Evolutionary conservation across 2,329 filamentous ascomycete species (phyloP).

Genomic region (Chalaropsis ovoidea): DNA sequence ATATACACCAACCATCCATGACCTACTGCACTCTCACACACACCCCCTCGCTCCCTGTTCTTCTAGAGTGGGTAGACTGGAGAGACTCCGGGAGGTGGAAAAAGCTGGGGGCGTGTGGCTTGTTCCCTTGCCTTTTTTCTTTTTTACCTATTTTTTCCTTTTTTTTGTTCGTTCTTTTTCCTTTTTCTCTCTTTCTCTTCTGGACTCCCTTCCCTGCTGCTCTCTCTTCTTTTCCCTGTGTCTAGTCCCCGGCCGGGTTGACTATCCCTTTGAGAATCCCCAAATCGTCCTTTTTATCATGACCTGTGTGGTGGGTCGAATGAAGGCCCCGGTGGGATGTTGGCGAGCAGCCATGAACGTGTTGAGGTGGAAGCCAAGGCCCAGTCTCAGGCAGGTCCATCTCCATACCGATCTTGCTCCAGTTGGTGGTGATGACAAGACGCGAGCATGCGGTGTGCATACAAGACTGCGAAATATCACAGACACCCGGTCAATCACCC

Average conservation of each 20-base stretch:
- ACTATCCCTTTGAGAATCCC: neutral
- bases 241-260: neutral
- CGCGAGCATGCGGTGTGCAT: neutral
- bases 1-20: neutral
- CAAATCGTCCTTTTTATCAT: neutral
- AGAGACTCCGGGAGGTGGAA: constrained; percentile 13
- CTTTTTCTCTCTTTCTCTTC: neutral
- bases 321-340: neutral
- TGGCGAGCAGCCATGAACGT: neutral
- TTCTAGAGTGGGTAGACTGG: neutral
- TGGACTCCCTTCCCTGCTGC: neutral
- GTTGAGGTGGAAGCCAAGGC: neutral
- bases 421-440: neutral
- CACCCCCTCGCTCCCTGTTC: neutral
- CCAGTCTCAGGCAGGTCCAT: neutral
- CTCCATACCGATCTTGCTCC: neutral
- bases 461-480: neutral
- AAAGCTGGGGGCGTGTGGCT: constrained; percentile 2
- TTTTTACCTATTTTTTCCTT: neutral
- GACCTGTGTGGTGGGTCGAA: neutral
- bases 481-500: neutral
- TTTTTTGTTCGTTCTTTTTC: neutral
- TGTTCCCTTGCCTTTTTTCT: neutral
- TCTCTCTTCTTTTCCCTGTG: neutral
- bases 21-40: neutral